Evolutionary conservation across 1,139 yeast species (phyloP).

Genomic region (Saccharomyces hybrid): DNA sequence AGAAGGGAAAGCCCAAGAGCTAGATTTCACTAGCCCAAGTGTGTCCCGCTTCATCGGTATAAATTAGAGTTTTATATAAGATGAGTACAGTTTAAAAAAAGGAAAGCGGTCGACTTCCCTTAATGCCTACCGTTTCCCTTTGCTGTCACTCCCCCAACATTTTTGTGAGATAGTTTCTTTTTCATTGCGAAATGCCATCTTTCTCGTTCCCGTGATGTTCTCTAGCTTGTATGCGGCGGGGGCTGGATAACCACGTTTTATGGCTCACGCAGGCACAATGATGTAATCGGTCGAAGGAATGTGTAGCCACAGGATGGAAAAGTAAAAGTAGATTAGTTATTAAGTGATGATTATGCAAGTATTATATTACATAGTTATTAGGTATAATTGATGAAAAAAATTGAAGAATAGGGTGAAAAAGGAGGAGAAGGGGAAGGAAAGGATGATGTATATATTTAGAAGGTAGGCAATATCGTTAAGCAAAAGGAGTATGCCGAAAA

Average conservation of each 20-base stretch:
- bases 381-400: background rate
- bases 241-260: background rate
- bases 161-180: background rate
- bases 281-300: background rate
- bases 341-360: background rate
- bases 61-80: background rate
- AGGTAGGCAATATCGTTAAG: conserved; percentile 71
- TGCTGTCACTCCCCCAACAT: background rate
- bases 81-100: background rate
- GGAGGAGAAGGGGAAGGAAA: background rate
- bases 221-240: background rate
- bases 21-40: background rate
- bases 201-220: background rate
- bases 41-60: background rate
- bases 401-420: background rate
- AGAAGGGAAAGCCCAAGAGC: background rate
- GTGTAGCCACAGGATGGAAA: background rate
- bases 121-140: background rate
- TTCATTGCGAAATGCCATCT: background rate
- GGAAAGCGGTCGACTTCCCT: background rate
- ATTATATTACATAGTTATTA: background rate
- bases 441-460: conserved; percentile 12
- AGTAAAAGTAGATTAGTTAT: background rate
- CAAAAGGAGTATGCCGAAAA: conserved; percentile 83
- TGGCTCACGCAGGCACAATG: background rate